Conservation (phyloP, 2,329 filamentous ascomycete genomes). For the Xylariaceae sp. region DNA sequence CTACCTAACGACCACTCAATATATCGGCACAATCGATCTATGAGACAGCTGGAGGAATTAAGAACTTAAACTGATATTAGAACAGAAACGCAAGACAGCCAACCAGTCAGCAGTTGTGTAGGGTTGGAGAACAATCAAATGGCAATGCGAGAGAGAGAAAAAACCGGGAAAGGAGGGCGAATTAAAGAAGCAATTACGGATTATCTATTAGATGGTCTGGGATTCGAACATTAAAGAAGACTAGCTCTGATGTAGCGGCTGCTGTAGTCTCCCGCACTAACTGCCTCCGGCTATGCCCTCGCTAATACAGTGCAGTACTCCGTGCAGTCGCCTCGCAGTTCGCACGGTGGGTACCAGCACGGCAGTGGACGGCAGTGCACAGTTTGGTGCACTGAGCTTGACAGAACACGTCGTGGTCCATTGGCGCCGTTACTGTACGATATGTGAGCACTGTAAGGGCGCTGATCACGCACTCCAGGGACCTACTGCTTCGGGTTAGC, state of each 20-base stretch:
- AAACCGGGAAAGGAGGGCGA: constrained; percentile 15
- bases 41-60: constrained; percentile 4
- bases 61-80: constrained; percentile 1
- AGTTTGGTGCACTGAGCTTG: not conserved
- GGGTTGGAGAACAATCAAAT: constrained; percentile 8
- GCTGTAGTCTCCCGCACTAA: not conserved
- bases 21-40: constrained; percentile 2
- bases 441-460: not conserved
- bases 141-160: constrained; percentile 4
- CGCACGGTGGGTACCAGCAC: not conserved
- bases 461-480: not conserved
- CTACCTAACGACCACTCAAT: not conserved
- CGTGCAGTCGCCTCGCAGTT: not conserved
- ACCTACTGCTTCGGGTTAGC: not conserved
- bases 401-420: too few relatives aligned
- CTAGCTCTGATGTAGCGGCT: not conserved
- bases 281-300: not conserved
- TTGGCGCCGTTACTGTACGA: not conserved
- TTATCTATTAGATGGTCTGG: constrained; percentile 11
- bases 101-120: constrained; percentile 10
- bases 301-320: not conserved
- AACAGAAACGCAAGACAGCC: constrained; percentile 10
- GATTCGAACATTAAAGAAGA: constrained; percentile 17
- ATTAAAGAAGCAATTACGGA: constrained; percentile 22
- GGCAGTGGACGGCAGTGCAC: not conserved